Conservation (phyloP, 129 eudicot genomes). For the Gnaphalium uliginosum region DNA sequence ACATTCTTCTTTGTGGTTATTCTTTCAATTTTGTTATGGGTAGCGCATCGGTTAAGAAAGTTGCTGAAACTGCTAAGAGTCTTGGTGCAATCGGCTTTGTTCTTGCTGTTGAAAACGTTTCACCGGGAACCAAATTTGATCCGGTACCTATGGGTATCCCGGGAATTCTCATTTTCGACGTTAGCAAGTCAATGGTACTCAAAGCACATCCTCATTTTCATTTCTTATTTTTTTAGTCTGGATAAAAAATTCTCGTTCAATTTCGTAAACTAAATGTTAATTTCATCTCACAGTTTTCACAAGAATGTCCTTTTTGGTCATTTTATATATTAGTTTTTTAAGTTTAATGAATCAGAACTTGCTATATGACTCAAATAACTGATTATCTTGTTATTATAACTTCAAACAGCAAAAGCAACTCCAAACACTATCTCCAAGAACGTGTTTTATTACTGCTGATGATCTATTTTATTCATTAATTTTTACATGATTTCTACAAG, state of each 20-base stretch:
- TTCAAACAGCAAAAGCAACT: too few species aligned
- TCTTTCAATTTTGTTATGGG: slow-evolving; percentile 91
- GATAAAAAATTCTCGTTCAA: too few species aligned
- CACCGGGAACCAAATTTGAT: slow-evolving; percentile 92
- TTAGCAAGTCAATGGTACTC: slow-evolving; percentile 69
- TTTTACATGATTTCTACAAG: background rate
- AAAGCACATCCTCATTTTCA: background rate
- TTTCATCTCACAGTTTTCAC: too few species aligned
- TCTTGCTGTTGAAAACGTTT: slow-evolving; percentile 84
- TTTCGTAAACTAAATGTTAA: too few species aligned
- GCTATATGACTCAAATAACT: too few species aligned
- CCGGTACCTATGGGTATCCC: slow-evolving; percentile 84
- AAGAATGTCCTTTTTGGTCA: too few species aligned
- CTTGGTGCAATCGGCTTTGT: slow-evolving; percentile 98
- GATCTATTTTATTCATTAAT: background rate
- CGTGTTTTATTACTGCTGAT: background rate
- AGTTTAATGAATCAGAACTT: too few species aligned
- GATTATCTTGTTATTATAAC: too few species aligned
- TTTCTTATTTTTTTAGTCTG: too few species aligned
- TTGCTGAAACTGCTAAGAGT: slow-evolving; percentile 74
- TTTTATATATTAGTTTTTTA: too few species aligned
- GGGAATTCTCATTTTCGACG: slow-evolving; percentile 82
- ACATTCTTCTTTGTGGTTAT: slow-evolving; percentile 88
- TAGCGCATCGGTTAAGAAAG: slow-evolving; percentile 69
- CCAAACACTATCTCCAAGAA: background rate